Conservation (phyloP, 345 rosid genomes). For the Euphorbia peplus region DNA sequence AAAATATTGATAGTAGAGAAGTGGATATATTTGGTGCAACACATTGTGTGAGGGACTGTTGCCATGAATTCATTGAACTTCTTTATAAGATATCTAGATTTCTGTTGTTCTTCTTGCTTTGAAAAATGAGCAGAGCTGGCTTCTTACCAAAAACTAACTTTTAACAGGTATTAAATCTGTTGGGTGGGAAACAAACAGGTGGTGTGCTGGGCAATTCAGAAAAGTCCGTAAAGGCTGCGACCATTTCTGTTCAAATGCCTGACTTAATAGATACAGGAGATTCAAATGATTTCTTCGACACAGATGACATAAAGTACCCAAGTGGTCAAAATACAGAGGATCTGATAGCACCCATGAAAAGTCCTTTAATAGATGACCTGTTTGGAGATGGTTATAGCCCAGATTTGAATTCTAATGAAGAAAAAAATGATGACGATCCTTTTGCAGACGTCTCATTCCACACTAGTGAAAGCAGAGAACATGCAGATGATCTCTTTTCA, state of each 20-base stretch:
- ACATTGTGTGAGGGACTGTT: neutral
- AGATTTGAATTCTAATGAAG: conserved; percentile 34
- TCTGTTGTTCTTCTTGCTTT: neutral
- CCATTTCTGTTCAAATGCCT: conserved; percentile 47
- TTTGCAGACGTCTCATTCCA: conserved; percentile 89
- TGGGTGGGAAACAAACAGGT: conserved; percentile 51
- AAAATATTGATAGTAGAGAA: neutral
- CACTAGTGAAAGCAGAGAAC: conserved; percentile 22
- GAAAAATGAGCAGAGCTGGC: neutral
- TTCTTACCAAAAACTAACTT: neutral
- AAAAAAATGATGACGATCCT: conserved; percentile 62
- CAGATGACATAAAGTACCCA: conserved; percentile 35
- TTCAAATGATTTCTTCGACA: conserved; percentile 41
- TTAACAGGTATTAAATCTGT: conserved; percentile 72
- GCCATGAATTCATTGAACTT: neutral
- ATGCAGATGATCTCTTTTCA: conserved; percentile 60
- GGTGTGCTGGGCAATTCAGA: conserved; percentile 39
- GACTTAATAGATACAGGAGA: conserved; percentile 80
- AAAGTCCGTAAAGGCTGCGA: conserved; percentile 45
- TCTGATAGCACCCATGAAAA: conserved; percentile 28
- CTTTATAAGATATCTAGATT: neutral
- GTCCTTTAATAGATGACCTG: conserved; percentile 63
- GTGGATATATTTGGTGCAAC: neutral
- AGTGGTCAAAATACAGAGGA: conserved; percentile 40
- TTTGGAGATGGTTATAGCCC: conserved; percentile 57